A percentile compares a stretch with the other conserved stretches of the same genome.
Conservation (phyloP, 257 asterid species). For the Solanum ahanhuiri region DNA sequence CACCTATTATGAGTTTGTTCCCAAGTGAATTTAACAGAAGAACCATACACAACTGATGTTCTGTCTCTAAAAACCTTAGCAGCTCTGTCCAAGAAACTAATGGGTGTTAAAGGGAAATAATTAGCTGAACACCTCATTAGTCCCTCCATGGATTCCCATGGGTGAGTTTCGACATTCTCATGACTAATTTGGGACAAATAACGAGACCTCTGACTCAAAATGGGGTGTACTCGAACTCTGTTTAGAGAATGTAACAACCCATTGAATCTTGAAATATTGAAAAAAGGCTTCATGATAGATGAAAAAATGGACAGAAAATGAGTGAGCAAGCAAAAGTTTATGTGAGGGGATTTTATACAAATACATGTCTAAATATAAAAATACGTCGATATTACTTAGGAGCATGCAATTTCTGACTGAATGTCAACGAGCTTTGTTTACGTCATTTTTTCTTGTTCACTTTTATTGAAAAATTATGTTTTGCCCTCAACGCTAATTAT, state of each 20-base stretch:
- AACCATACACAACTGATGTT: conserved; percentile 20
- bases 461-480: no score
- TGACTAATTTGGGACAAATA: not conserved
- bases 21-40: conserved; percentile 22
- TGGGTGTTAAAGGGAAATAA: conserved; percentile 24
- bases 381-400: not conserved
- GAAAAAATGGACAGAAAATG: not conserved
- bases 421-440: no score
- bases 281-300: not conserved
- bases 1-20: conserved; percentile 21
- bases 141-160: not conserved
- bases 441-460: no score
- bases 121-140: conserved; percentile 14
- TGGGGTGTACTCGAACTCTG: not conserved
- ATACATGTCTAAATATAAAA: not conserved
- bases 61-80: conserved; percentile 28
- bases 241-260: not conserved
- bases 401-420: not conserved
- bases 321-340: not conserved
- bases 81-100: conserved; percentile 27
- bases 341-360: not conserved
- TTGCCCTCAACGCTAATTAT: no score
- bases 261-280: not conserved
- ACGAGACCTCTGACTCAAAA: not conserved
- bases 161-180: not conserved